Percentiles rank a stretch among this genome's conserved stretches.
These are phyloP conservation scores for Beauveria sp. DNA, from an alignment of 2,329 filamentous ascomycete species.

Conservation along the genomic window DNA sequence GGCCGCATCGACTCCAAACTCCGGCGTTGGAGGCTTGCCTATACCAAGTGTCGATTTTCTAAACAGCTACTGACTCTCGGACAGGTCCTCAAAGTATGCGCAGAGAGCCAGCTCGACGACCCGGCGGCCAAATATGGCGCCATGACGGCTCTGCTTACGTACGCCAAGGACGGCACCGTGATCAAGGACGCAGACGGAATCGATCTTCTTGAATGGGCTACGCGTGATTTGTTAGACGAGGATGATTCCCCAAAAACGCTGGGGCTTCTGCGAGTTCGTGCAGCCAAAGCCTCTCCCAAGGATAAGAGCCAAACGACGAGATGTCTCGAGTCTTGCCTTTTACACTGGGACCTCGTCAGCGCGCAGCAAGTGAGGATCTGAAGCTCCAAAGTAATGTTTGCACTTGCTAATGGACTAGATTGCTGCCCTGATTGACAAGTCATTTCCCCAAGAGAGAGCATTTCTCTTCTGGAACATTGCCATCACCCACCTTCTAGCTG, in stretches of 20 bases:
- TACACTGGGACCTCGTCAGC: constrained; percentile 48
- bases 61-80: not conserved
- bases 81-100: constrained; percentile 40
- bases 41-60: not conserved
- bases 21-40: not conserved
- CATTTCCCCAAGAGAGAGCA: constrained; percentile 38
- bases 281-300: constrained; percentile 46
- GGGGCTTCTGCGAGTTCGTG: constrained; percentile 40
- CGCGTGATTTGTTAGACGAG: constrained; percentile 29
- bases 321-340: constrained; percentile 45
- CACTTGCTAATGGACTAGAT: constrained; percentile 32
- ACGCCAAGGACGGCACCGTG: constrained; percentile 37
- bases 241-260: constrained; percentile 39
- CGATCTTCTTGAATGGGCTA: constrained; percentile 49
- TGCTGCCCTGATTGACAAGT: constrained; percentile 44
- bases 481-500: constrained; percentile 45
- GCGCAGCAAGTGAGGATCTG: constrained; percentile 42
- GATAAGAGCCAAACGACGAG: constrained; percentile 32
- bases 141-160: constrained; percentile 36
- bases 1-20: not conserved
- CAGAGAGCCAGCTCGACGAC: constrained; percentile 45
- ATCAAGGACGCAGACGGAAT: constrained; percentile 43
- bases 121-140: constrained; percentile 37
- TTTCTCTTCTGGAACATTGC: constrained; percentile 50
- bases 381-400: not conserved